phyloP scores from a whole-genome alignment of 306 rosid genomes.

The Prunus davidiana region DNA sequence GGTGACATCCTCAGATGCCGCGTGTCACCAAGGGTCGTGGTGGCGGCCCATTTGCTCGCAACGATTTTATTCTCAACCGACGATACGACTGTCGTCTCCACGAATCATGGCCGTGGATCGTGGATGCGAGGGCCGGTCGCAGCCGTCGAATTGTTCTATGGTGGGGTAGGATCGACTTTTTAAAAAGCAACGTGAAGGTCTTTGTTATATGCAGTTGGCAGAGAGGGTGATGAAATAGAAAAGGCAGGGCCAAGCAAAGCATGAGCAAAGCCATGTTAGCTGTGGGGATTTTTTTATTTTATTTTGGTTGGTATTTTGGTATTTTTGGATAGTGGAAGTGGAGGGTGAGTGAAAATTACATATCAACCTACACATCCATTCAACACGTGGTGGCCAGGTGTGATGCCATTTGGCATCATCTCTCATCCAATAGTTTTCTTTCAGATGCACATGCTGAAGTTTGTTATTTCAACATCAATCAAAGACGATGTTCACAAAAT shows the following conservation, averaged over 20 bases:
- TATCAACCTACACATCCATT: constrained; percentile 32
- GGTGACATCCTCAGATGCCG: constrained; percentile 1
- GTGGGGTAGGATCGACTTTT: constrained; percentile 13
- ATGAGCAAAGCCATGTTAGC: constrained; percentile 37
- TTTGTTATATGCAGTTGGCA: constrained; percentile 21
- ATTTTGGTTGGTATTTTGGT: background rate
- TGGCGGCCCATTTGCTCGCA: constrained; percentile 13
- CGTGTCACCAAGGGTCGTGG: constrained; percentile 14
- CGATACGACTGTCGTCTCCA: constrained; percentile 24
- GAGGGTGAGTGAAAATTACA: constrained; percentile 49
- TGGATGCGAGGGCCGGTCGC: constrained; percentile 3
- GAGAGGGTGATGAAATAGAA: constrained; percentile 17
- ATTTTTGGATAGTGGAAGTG: background rate
- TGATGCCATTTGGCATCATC: constrained; percentile 30
- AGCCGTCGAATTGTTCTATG: background rate
- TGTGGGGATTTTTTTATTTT: constrained; percentile 12
- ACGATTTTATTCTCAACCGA: constrained; percentile 16
- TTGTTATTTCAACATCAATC: constrained; percentile 34
- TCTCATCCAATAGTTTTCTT: constrained; percentile 31
- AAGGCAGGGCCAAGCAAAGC: constrained; percentile 11
- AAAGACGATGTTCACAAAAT: background rate
- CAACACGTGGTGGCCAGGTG: constrained; percentile 28
- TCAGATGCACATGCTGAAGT: constrained; percentile 44
- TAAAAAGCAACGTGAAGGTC: constrained; percentile 43
- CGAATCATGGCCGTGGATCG: constrained; percentile 1